Percentiles rank a stretch among this genome's conserved stretches.
These are phyloP conservation scores for Penicillium daleae DNA, from an alignment of 495 filamentous ascomycete species.

Conservation along the genomic window DNA sequence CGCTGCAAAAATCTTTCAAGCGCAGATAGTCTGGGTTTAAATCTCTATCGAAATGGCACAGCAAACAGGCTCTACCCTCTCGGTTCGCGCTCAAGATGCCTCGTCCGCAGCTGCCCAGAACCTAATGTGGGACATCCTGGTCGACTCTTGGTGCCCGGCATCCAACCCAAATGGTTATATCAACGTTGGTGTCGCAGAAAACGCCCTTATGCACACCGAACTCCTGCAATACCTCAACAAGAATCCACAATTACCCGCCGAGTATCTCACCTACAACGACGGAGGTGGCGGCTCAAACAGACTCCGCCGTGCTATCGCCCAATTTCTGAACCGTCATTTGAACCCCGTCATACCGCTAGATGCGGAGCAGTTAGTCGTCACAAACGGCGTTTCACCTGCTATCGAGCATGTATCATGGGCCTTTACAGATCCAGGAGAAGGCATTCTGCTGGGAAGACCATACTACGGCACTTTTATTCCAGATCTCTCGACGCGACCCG, in stretches of 20 bases:
- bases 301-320: conserved; percentile 47
- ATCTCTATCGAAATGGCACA: conserved; percentile 13
- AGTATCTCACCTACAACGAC: conserved; percentile 50
- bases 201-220: conserved; percentile 43
- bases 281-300: conserved; percentile 36
- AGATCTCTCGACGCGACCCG: conserved; percentile 31
- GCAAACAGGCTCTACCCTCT: conserved; percentile 10
- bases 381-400: conserved; percentile 52
- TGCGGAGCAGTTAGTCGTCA: conserved; percentile 45
- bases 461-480: conserved; percentile 55
- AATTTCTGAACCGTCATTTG: conserved; percentile 50
- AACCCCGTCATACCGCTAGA: conserved; percentile 41
- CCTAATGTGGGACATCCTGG: conserved; percentile 34
- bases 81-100: conserved; percentile 27
- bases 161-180: conserved; percentile 41
- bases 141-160: conserved; percentile 27
- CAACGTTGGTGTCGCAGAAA: conserved; percentile 47
- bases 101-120: conserved; percentile 14
- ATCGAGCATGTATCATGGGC: conserved; percentile 50
- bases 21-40: background rate
- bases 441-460: conserved; percentile 53
- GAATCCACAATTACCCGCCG: conserved; percentile 34
- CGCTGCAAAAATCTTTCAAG: background rate
- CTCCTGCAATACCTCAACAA: conserved; percentile 37
- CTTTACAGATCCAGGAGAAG: conserved; percentile 52